Evolutionary conservation across 1,139 yeast genomes (phyloP).

Genomic region (Citeromyces hawaiiensis): DNA sequence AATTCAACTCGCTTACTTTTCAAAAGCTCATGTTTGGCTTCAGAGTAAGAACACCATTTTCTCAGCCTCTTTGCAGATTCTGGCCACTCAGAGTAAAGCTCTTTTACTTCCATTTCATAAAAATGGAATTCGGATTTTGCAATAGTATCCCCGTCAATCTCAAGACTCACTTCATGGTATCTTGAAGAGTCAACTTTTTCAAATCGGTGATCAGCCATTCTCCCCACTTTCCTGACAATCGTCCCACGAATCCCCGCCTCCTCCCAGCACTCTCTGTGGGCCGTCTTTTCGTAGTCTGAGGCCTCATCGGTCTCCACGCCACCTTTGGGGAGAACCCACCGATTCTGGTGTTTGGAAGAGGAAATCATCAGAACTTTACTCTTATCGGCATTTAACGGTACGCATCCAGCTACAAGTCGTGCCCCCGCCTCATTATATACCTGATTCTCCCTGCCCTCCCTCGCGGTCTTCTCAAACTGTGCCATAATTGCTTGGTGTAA

Average conservation of each 20-base stretch:
- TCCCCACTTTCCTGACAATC: constrained; percentile 40
- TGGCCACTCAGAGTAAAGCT: constrained; percentile 59
- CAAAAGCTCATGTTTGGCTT: constrained; percentile 53
- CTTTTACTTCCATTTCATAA: constrained; percentile 55
- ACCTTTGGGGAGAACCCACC: constrained; percentile 92
- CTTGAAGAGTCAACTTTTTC: constrained; percentile 36
- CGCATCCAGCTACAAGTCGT: constrained; percentile 83
- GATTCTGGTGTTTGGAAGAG: constrained; percentile 49
- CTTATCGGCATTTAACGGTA: constrained; percentile 46
- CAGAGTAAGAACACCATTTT: constrained; percentile 63
- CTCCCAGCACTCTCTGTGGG: constrained; percentile 92
- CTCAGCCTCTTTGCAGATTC: constrained; percentile 49
- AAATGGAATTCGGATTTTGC: constrained; percentile 79
- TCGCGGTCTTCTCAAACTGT: constrained; percentile 12
- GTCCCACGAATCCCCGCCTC: constrained; percentile 84
- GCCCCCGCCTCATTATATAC: constrained; percentile 53
- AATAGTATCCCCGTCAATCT: constrained; percentile 30
- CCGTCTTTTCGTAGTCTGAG: constrained; percentile 31
- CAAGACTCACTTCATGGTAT: constrained; percentile 12
- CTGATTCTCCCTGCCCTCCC: constrained; percentile 32
- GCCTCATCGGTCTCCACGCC: constrained; percentile 85
- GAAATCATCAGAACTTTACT: constrained; percentile 64
- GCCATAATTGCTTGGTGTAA: background rate
- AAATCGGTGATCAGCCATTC: constrained; percentile 58
- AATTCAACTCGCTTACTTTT: constrained; percentile 58